phyloP scores from a whole-genome alignment of 1,284 basidiomycete genomes.

The Termitomyces sp. region DNA sequence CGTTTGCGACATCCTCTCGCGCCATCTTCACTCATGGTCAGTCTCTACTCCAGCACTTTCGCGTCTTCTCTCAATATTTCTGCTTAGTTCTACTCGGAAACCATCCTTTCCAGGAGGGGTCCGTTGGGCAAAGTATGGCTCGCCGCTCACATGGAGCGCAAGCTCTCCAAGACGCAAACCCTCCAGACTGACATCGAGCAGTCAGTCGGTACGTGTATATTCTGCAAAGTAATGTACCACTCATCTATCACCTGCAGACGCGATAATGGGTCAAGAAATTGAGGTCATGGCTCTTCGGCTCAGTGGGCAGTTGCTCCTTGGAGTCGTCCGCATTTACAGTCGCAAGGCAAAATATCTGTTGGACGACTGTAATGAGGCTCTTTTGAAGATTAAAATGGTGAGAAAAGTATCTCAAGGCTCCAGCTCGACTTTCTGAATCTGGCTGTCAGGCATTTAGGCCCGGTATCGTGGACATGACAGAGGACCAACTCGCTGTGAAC shows the following conservation, averaged over 20 bases:
- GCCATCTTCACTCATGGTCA: conserved; percentile 30
- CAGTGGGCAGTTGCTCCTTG: conserved; percentile 91
- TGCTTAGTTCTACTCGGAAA: conserved; percentile 84
- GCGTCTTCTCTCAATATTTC: conserved; percentile 2
- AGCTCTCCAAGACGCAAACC: conserved; percentile 93
- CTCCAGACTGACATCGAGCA: conserved; percentile 92
- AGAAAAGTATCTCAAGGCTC: conserved; percentile 5
- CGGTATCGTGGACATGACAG: conserved; percentile 90
- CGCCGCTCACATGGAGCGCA: conserved; percentile 97
- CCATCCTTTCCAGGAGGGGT: conserved; percentile 88
- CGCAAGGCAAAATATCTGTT: conserved; percentile 96
- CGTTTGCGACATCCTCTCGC: conserved; percentile 20
- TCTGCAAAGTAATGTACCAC: not conserved
- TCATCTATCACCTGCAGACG: conserved; percentile 43
- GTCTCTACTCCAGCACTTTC: not conserved
- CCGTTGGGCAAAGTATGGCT: conserved; percentile 97
- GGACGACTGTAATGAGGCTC: conserved; percentile 96
- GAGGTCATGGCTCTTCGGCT: conserved; percentile 90
- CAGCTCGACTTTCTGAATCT: not conserved
- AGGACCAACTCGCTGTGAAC: conserved; percentile 85
- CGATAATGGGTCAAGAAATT: conserved; percentile 85
- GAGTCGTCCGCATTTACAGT: conserved; percentile 96
- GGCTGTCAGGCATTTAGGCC: conserved; percentile 46
- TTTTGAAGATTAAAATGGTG: conserved; percentile 94
- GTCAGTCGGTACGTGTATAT: conserved; percentile 69